Base-by-base conservation (phyloP, 2,329 filamentous ascomycete species). In the Cladophialophora bantiana region DNA sequence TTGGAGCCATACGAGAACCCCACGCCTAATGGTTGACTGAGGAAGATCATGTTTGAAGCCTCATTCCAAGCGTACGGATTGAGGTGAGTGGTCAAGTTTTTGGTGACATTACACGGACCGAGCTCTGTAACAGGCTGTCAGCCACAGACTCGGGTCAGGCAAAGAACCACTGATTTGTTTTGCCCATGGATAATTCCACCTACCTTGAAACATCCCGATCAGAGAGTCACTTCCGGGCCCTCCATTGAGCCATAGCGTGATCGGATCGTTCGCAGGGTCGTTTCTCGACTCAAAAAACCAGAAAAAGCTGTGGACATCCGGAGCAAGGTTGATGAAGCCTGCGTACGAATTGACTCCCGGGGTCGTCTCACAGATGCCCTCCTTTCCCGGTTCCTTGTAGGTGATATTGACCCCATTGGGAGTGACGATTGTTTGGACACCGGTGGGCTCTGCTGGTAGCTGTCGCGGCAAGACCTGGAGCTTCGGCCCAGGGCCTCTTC, bases 21-120 rank as follows among this genome's bases (percentile, higher is more conserved):
- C 34, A 84, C 82, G 38, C 85, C 85, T n/a, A 86, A 78, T 9
- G 87, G 87, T 75, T 89, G 86, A 62, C 85, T 86, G 59, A 89
- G 78, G 76, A 88, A 89, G 9, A 89, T 77, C 76, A 89, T 78
- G 73, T 88, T 88, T 40, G 83, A 85, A 32, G 83, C 82, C 67
- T 87, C 83, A 71, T 83, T 87, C 85, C 85, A 89, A 7, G 83
- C 83, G 77, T 87, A 84, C 4, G 85, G 85, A 73, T 89, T 89
- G 74, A 82, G 75, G 70, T 79, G 77, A 13, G 81, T 78, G 15
- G 81, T 76, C 59, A 81, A 77, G 35, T 79, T 76, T 62, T 80
- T 77, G 42, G 82, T 81, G 55, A 85, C 76, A 52, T 75, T 74
- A 68, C 79, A 81, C n/a, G 79, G 79, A 5, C 79, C 79, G 66